Conservation (phyloP, 129 eudicot species). For the Saposhnikovia divaricata region DNA sequence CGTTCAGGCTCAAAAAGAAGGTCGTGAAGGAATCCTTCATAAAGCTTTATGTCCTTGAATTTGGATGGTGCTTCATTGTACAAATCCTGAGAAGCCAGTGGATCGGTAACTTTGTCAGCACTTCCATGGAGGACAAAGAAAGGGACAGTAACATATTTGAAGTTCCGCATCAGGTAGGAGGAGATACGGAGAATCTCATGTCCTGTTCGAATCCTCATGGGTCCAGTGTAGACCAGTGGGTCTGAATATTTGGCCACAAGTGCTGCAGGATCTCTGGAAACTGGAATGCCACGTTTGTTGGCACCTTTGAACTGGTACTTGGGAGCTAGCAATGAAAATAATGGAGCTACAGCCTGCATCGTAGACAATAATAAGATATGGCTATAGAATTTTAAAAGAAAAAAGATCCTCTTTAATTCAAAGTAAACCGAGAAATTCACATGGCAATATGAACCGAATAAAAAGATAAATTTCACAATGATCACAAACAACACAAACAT, state of each 20-base stretch:
- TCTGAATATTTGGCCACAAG: slow-evolving; percentile 90
- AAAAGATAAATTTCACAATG: neutral
- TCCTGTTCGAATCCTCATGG: slow-evolving; percentile 91
- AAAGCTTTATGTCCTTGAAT: slow-evolving; percentile 82
- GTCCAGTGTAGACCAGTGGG: slow-evolving; percentile 94
- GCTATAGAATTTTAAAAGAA: neutral
- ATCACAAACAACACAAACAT: neutral
- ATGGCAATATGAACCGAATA: neutral
- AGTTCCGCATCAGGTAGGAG: slow-evolving; percentile 62
- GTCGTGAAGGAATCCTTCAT: slow-evolving; percentile 91
- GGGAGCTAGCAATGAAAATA: slow-evolving; percentile 87
- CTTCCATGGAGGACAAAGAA: slow-evolving; percentile 94
- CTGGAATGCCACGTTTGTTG: slow-evolving; percentile 89
- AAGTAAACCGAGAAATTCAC: neutral
- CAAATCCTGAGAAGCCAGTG: slow-evolving; percentile 88
- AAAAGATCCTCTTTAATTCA: neutral
- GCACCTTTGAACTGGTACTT: slow-evolving; percentile 97
- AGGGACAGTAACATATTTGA: slow-evolving; percentile 68
- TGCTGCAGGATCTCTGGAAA: slow-evolving; percentile 87
- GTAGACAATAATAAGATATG: slow-evolving; percentile 1
- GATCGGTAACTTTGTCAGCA: slow-evolving; percentile 92
- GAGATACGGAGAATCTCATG: slow-evolving; percentile 90
- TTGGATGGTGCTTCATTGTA: slow-evolving; percentile 71
- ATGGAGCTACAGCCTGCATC: slow-evolving; percentile 84
- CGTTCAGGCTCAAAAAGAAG: slow-evolving; percentile 94